phyloP scores from a whole-genome alignment of 345 rosid species.

The Acer campestre region DNA sequence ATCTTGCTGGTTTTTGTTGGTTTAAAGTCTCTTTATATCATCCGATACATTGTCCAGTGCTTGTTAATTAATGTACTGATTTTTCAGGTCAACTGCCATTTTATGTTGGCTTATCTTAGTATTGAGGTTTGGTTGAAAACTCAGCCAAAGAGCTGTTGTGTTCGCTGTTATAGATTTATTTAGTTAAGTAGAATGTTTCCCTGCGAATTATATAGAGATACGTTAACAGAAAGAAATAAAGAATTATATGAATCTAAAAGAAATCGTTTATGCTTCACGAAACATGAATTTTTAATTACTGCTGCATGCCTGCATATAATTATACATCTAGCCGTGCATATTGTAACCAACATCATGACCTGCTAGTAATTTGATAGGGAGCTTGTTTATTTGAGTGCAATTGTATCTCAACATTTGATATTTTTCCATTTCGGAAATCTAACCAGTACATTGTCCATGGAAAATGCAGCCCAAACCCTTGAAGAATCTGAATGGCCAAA shows the following conservation, averaged over 20 bases:
- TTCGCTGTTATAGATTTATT: background rate
- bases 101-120: background rate
- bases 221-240: background rate
- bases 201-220: background rate
- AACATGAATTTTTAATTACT: background rate
- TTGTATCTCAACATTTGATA: background rate
- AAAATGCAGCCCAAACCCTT: constrained; percentile 82
- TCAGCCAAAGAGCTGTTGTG: background rate
- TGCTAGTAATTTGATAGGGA: background rate
- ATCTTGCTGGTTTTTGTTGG: background rate
- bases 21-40: background rate
- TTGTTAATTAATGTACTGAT: background rate
- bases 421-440: constrained; percentile 1
- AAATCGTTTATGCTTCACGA: background rate
- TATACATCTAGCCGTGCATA: background rate
- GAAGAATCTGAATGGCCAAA: constrained; percentile 71
- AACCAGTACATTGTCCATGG: constrained; percentile 23
- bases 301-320: background rate
- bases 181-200: background rate
- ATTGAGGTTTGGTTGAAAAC: constrained; percentile 2
- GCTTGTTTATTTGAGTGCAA: background rate
- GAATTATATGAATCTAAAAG: background rate
- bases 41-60: background rate
- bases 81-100: constrained; percentile 1
- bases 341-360: background rate